These are phyloP conservation scores for Vigna radiata DNA, from an alignment of 306 rosid genomes.

Conservation along the genomic window DNA sequence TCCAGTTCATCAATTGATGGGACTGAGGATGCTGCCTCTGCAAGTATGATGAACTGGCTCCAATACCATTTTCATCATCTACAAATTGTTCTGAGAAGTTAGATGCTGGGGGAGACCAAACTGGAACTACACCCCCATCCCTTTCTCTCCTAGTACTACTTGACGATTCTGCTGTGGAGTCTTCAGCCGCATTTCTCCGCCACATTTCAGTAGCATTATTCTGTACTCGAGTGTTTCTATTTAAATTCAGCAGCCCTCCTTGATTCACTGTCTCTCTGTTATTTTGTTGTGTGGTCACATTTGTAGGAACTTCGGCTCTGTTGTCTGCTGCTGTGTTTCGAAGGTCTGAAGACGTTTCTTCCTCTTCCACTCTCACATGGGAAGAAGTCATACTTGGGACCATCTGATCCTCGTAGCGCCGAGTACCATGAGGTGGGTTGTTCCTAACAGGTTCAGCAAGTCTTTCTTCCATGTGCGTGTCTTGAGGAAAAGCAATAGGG, in stretches of 20 bases:
- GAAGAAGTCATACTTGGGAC: slow-evolving; percentile 89
- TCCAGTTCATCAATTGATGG: slow-evolving; percentile 85
- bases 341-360: slow-evolving; percentile 66
- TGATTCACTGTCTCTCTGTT: slow-evolving; percentile 56
- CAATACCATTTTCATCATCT: slow-evolving; percentile 79
- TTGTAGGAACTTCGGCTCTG: slow-evolving; percentile 87
- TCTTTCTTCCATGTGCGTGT: slow-evolving; percentile 78
- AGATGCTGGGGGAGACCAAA: slow-evolving; percentile 83
- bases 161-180: slow-evolving; percentile 88
- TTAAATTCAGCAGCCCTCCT: slow-evolving; percentile 51
- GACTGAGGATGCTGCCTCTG: slow-evolving; percentile 90
- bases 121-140: slow-evolving; percentile 92
- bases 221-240: slow-evolving; percentile 46
- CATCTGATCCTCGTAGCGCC: slow-evolving; percentile 85
- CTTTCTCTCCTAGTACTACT: slow-evolving; percentile 83
- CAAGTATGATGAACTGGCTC: slow-evolving; percentile 74
- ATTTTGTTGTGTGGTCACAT: slow-evolving; percentile 58
- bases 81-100: slow-evolving; percentile 79
- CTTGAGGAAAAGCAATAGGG: slow-evolving; percentile 77
- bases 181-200: slow-evolving; percentile 66
- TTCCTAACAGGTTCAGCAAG: slow-evolving; percentile 67
- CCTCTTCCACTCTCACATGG: slow-evolving; percentile 72
- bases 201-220: slow-evolving; percentile 39
- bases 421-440: slow-evolving; percentile 52
- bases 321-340: slow-evolving; percentile 54